phyloP scores from a whole-genome alignment of 2,329 filamentous ascomycete species.

The Dryadomyces sulphureus region DNA sequence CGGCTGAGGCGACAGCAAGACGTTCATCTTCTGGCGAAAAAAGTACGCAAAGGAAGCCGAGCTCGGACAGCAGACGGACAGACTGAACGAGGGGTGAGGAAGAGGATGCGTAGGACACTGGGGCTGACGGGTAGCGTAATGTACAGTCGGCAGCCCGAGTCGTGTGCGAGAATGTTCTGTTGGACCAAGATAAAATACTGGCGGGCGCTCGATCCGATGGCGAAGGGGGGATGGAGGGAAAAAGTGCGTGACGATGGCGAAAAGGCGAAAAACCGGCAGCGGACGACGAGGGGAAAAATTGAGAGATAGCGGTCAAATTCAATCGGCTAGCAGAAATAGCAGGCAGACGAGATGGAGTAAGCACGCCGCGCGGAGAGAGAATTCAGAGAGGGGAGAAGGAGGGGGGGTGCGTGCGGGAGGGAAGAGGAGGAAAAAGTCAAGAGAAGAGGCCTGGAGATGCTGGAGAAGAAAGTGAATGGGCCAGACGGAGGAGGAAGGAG shows the following conservation, averaged over 20 bases:
- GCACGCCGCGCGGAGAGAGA: not conserved
- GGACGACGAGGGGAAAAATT: not conserved
- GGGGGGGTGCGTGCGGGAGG: not conserved
- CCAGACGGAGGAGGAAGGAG: not conserved
- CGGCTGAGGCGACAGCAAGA: slow-evolving; percentile 45
- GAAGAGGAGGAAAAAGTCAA: not conserved
- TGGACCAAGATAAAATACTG: too few species aligned
- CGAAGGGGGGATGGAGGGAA: not conserved
- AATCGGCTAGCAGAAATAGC: not conserved
- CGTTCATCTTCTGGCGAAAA: slow-evolving; percentile 38
- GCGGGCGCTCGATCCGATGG: not conserved
- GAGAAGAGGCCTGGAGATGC: not conserved
- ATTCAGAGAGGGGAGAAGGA: not conserved
- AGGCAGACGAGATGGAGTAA: not conserved
- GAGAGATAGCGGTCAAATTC: not conserved
- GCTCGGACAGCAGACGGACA: not conserved
- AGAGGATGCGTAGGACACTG: too few species aligned
- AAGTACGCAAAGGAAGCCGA: not conserved
- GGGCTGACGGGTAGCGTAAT: too few species aligned
- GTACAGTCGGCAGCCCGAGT: too few species aligned
- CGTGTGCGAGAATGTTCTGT: too few species aligned
- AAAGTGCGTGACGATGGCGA: not conserved
- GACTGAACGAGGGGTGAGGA: not conserved
- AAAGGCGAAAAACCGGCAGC: not conserved
- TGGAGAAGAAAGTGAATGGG: not conserved